Conservation (phyloP, 169 alveolate species). For the Plasmodium coatneyi region DNA sequence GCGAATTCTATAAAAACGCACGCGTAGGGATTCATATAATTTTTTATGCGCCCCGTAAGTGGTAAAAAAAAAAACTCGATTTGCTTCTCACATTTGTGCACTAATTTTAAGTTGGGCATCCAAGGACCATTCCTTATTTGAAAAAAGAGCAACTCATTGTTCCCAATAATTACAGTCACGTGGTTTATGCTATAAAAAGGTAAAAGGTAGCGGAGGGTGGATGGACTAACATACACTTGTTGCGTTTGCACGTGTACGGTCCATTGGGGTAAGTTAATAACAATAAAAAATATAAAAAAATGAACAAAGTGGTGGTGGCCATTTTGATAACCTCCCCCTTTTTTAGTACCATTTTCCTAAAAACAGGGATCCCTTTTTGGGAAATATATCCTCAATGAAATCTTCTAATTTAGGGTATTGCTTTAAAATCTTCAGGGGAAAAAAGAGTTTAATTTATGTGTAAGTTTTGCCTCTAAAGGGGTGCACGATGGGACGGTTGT, state of each 20-base stretch:
- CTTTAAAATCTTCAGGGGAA: slow-evolving; percentile 77
- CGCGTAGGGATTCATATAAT: background rate
- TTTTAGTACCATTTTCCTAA: slow-evolving; percentile 87
- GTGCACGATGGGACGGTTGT: background rate
- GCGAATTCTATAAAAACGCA: background rate
- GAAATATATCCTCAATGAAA: slow-evolving; percentile 91
- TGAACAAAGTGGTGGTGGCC: background rate
- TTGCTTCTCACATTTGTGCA: slow-evolving; percentile 90
- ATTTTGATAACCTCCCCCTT: background rate
- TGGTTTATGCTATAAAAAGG: slow-evolving; percentile 84
- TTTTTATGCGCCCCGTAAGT: background rate
- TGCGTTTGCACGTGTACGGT: background rate
- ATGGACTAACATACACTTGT: background rate
- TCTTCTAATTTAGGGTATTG: slow-evolving; percentile 89
- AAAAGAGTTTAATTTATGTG: slow-evolving; percentile 1
- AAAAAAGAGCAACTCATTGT: slow-evolving; percentile 88
- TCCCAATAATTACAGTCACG: slow-evolving; percentile 83
- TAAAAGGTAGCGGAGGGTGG: background rate
- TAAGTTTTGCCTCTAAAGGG: background rate
- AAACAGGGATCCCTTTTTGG: slow-evolving; percentile 89
- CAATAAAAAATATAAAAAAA: background rate
- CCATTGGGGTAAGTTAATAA: background rate
- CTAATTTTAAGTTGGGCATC: slow-evolving; percentile 94
- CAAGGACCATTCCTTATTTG: slow-evolving; percentile 95
- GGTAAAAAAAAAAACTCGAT: background rate